phyloP scores from a whole-genome alignment of 805 yeast genomes.

The Metschnikowia proteae region DNA sequence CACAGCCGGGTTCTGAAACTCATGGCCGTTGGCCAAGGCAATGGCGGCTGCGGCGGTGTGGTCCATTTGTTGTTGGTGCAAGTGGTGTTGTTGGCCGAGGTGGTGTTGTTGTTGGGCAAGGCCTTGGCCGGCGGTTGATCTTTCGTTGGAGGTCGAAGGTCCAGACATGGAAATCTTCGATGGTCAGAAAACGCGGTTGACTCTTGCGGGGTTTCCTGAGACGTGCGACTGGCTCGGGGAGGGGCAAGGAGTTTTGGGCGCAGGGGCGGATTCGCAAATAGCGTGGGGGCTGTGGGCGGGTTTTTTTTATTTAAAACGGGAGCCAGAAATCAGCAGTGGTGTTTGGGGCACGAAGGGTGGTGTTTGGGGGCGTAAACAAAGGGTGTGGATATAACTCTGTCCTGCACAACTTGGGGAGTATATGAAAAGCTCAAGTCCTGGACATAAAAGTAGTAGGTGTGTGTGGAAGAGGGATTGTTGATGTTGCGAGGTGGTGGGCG shows the following conservation, averaged over 20 bases:
- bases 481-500: conserved; percentile 15
- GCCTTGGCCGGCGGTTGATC: conserved; percentile 14
- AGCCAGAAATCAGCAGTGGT: neutral
- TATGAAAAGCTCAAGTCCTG: conserved; percentile 17
- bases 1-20: conserved; percentile 19
- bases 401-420: conserved; percentile 19
- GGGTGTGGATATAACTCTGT: conserved; percentile 21
- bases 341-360: conserved; percentile 1
- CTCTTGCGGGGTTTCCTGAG: conserved; percentile 1
- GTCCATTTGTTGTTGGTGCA: conserved; percentile 19
- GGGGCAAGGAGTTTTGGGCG: neutral
- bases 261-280: neutral
- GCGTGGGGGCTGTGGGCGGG: neutral
- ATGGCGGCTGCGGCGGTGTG: conserved; percentile 23
- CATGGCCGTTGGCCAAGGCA: conserved; percentile 20
- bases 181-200: neutral
- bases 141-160: conserved; percentile 21
- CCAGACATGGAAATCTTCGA: conserved; percentile 15
- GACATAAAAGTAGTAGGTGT: conserved; percentile 23
- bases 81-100: conserved; percentile 19
- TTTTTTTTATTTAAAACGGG: neutral
- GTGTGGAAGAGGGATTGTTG: conserved; percentile 21
- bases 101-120: conserved; percentile 14
- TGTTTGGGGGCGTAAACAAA: conserved; percentile 8
- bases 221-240: neutral